Evolutionary conservation across 2,329 filamentous ascomycete genomes (phyloP), one percentile per base, ranked within the genome.

Genomic region (Chrysoporthe puriensis): DNA sequence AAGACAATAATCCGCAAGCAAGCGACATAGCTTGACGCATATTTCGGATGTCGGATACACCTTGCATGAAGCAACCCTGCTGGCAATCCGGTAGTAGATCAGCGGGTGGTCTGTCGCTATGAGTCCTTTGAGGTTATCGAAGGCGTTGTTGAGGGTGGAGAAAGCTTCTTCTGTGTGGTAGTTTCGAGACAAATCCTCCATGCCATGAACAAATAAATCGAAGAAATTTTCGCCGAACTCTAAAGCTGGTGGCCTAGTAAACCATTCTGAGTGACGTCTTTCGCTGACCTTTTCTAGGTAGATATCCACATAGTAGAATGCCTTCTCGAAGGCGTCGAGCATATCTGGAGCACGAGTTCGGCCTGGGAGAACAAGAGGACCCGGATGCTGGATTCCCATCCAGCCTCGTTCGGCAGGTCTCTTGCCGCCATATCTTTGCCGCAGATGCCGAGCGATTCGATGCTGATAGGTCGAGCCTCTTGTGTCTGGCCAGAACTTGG

Each of bases 401-500:
- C 48, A 34, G 13, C 42, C 40, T 11, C 21, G 40, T 40, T 18
- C 16, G 18, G 26, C 4, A 18, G 13, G 43, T 16, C 21, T 11
- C 13, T 61, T 44, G 11, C 32, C 40, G 42, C 40, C 40, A 13
- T 18, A 26, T 46, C 36, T 66, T 21, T 36, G 56, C 34, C 16
- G 61, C n/a, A 66, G 4, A 7, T 66, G 65, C 18, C 65, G 60
- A 57, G 56, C 52, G 11, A 66, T 63, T 2, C 65, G 65, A 16
- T 36, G 34, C 11, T 26, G 59, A 57, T 66, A 66, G 4, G 26
- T 46, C 2, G 18, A 13, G 9, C 36, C 60, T 34, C 52, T 63
- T 11, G 26, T 42, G 5, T 44, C 52, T 14, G 65, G 60, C 65
- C 65, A 66, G n/a, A 66, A 66, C 0, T 26, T 9, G 52, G 50